Evolutionary conservation across 164 flowering plant genomes (phyloP), one percentile per base, ranked within the genome.

Genomic region (Nymphaea thermarum): DNA sequence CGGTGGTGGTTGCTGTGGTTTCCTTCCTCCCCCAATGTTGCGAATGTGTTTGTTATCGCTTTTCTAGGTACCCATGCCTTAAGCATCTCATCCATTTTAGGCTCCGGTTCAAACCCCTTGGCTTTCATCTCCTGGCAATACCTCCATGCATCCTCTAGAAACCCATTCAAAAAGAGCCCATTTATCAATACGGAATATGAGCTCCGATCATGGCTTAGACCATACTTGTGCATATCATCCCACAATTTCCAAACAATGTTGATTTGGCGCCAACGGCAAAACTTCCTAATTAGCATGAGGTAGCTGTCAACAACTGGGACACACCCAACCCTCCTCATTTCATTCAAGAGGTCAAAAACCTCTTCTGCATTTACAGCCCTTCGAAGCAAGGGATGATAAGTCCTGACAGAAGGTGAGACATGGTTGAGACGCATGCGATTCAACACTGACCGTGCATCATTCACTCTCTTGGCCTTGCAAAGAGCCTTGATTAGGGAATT

Each of bases 131-230:
- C 94, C 53, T 66, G 63, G 71, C 85, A 87, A 73, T 80, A 84
- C 51, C 77, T 81, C 71, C 75, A 72, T 6, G 97, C 96, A 73
- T 83, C 96, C 41, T 82, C 92, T 77, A 87, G 67, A 77, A 77
- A 82, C 47, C 90, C 91, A 70, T 90, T 90, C 73, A 87, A 70
- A 78, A 90, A 89, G 6, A 93, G 87, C 36, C 93, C 98, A 76
- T 89, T 86, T 42, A 88, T 82, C 63, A 90, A 72, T 62, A 82
- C 91, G 69, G 81, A 82, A 67, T 93, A 89, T 17, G 94, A 83
- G 76, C 89, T 85, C 42, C 86, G 78, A 66, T 90, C 93, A 43
- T 86, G 96, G 71, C 79, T 77, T 53, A 78, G 43, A 36, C 98
- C 98, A 64, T 73, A 77, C 44, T 72, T 80, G 42, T 68, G 72